A percentile compares a stretch with the other conserved stretches of the same genome.
Conservation (phyloP, 768 basidiomycete genomes). For the Pholiota microspora region DNA sequence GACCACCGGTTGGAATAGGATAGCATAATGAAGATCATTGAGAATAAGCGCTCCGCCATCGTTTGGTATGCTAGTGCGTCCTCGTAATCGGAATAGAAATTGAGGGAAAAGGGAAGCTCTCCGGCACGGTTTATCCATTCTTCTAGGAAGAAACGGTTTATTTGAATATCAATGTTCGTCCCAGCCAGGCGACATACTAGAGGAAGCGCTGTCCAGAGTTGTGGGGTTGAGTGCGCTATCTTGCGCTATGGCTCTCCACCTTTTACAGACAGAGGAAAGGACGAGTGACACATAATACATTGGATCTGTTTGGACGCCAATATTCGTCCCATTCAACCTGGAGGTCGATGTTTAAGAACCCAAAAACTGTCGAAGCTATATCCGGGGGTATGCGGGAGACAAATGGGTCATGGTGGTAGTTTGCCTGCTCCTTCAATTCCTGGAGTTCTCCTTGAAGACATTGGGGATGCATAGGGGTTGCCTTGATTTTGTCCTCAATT, state of each 20-base stretch:
- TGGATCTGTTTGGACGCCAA: not conserved
- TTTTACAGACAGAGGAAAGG: not conserved
- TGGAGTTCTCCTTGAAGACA: not conserved
- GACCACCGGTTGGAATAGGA: too few relatives aligned
- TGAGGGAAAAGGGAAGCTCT: not conserved
- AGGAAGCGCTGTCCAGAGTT: not conserved
- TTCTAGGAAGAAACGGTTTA: not conserved
- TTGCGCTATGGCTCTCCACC: not conserved
- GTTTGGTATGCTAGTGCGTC: not conserved
- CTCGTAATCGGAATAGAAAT: not conserved
- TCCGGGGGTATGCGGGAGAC: not conserved
- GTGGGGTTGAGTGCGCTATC: not conserved
- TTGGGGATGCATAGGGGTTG: not conserved
- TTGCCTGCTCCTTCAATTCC: not conserved
- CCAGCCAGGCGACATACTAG: not conserved
- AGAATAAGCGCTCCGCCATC: not conserved
- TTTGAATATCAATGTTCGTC: not conserved
- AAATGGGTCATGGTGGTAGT: not conserved
- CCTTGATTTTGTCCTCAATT: not conserved
- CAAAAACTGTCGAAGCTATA: not conserved
- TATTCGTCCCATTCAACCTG: not conserved
- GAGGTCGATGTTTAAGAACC: not conserved
- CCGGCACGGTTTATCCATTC: not conserved
- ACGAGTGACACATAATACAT: not conserved
- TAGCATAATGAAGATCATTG: not conserved